Evolutionary conservation across 1,139 yeast species (phyloP), one percentile per base, ranked within the genome.

Genomic region (Geotrichum restrictum): DNA sequence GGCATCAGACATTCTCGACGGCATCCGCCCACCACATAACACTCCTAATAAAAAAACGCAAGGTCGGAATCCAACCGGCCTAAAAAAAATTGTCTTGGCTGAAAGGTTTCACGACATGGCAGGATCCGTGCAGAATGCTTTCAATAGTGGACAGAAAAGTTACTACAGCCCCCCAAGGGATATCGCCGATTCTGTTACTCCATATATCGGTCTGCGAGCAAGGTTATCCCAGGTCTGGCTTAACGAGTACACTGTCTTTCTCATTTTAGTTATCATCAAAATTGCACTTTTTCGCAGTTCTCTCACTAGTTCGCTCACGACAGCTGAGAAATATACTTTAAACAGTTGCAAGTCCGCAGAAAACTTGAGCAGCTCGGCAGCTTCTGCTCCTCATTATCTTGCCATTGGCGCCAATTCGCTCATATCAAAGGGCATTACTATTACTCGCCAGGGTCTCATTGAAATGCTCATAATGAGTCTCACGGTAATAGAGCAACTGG

Each of bases 331-430:
- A n/a, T 59, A 64, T 33, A 59, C 68, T 0, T 37, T 58, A 21
- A 51, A 57, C n/a, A 62, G 66, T 2, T 84, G 91, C 60, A 61
- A 67, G 1, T 61, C 74, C 0, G 67, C 79, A 1, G 81, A 83
- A 51, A 62, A 67, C 2, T 70, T 76, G 32, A 79, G 79, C 3
- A 63, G 75, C 5, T 66, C 69, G 2, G 61, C 77, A 1, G 68
- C 73, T 1, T 72, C 79, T 0, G 66, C 81, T 1, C 94, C 94
- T 0, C 77, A 76, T 51, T 77, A 82, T 59, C 63, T 84, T 49
- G 76, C 86, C 0, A 60, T 64, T 14, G 69, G 80, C 14, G 79
- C 87, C 3, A 83, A 84, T 62, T 64, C 66, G 40, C 60, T 84
- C 51, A 66, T 85, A 1, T 71, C 74, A 1, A 66, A 71, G 19